phyloP scores from a whole-genome alignment of 108 stramenopile species.

The Pseudonitzschia delicatissima region DNA sequence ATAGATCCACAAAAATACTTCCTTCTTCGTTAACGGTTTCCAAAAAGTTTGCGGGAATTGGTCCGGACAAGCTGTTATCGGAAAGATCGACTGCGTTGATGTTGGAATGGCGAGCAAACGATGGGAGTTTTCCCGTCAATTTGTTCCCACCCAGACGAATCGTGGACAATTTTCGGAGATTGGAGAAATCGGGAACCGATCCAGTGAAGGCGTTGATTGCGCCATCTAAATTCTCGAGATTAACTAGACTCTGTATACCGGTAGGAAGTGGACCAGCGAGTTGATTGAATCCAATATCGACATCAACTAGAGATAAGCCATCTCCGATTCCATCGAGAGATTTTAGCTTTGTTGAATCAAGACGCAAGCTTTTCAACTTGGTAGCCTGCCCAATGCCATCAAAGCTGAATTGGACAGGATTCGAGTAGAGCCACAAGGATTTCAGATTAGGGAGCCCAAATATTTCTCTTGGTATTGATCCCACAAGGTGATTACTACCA shows the following conservation, averaged over 20 bases:
- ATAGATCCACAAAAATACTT: conserved; percentile 40
- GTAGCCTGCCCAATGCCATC: conserved; percentile 70
- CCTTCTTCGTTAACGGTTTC: neutral
- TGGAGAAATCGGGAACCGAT: conserved; percentile 15
- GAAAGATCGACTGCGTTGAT: conserved; percentile 26
- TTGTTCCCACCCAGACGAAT: conserved; percentile 25
- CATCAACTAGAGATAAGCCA: conserved; percentile 51
- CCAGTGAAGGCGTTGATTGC: conserved; percentile 15
- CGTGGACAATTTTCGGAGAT: conserved; percentile 18
- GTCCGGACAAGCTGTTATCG: conserved; percentile 16
- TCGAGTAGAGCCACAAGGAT: conserved; percentile 78
- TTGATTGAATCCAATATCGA: conserved; percentile 79
- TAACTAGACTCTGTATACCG: conserved; percentile 32
- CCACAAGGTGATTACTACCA: conserved; percentile 71
- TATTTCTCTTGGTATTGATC: conserved; percentile 72
- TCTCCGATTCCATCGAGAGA: conserved; percentile 62
- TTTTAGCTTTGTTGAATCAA: conserved; percentile 73
- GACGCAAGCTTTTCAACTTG: conserved; percentile 58
- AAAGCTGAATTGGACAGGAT: conserved; percentile 72
- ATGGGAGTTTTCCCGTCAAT: conserved; percentile 27
- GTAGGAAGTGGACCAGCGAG: conserved; percentile 56
- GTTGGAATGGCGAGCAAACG: conserved; percentile 24
- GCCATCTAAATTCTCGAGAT: conserved; percentile 14
- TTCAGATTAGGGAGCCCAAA: conserved; percentile 63
- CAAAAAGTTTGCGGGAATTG: conserved; percentile 23